Percentiles rank a stretch among this genome's conserved stretches.
Evolutionary conservation across 768 basidiomycete species (phyloP).

Genomic region (Boletus sp.): DNA sequence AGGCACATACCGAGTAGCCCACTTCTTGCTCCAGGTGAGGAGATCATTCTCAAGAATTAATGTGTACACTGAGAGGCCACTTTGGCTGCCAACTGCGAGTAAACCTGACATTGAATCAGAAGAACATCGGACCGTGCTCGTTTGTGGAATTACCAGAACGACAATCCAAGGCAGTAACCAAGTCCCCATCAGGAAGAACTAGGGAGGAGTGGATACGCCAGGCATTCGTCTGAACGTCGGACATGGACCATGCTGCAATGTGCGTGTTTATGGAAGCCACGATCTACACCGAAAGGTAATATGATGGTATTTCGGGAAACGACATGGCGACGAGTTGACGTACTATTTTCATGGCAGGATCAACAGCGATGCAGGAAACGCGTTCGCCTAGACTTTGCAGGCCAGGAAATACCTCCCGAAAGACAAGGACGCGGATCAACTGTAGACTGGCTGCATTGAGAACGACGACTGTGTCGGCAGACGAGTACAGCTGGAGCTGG

Average conservation of each 20-base stretch:
- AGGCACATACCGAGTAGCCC: constrained; percentile 55
- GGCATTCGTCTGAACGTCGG: constrained; percentile 54
- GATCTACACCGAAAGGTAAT: constrained; percentile 45
- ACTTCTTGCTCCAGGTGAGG: constrained; percentile 80
- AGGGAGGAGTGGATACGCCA: constrained; percentile 86
- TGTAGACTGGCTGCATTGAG: constrained; percentile 66
- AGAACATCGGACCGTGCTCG: not conserved
- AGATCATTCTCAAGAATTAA: constrained; percentile 78
- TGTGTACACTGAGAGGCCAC: constrained; percentile 68
- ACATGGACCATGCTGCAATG: constrained; percentile 78
- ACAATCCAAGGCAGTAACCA: constrained; percentile 64
- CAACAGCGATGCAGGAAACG: constrained; percentile 65
- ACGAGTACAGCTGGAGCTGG: constrained; percentile 59
- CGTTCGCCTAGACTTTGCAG: constrained; percentile 38
- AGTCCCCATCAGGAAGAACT: constrained; percentile 50
- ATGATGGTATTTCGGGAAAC: constrained; percentile 3
- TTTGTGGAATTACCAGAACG: constrained; percentile 55
- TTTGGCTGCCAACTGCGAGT: constrained; percentile 63
- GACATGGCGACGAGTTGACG: constrained; percentile 29
- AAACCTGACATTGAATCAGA: constrained; percentile 52
- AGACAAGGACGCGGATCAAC: constrained; percentile 67
- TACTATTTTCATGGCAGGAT: constrained; percentile 79
- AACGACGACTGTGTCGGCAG: constrained; percentile 65
- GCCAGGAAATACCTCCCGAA: constrained; percentile 81
- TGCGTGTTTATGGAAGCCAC: constrained; percentile 65